Evolutionary conservation across 2,329 filamentous ascomycete genomes (phyloP), one percentile per base, ranked within the genome.

Genomic region (Dendryphion nanum): DNA sequence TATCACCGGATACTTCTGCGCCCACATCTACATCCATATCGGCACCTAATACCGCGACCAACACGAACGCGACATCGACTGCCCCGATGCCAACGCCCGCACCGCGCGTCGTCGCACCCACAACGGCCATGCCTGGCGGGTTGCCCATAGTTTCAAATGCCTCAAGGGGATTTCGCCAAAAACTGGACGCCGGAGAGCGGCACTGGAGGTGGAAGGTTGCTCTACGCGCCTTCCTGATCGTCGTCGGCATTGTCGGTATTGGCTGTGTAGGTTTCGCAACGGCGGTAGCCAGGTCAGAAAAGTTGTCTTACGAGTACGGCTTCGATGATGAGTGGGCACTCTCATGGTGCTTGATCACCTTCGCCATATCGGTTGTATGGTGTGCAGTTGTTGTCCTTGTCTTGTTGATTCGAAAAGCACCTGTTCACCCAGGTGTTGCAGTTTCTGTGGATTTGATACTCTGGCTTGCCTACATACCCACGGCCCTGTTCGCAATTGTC

Each of bases 361-460:
- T 63, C 36, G 33, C 38, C 15, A 31, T 54, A 7, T 59, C 59
- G 8, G 37, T 63, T 23, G n/a, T 63, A 30, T 67, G 57, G 58
- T 53, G 55, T 38, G 7, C 37, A 18, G 42, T 63, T 16, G 16
- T 53, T 18, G 36, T 57, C 13, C 50, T 64, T 30, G 30, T 62
- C 17, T 15, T 53, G 8, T 51, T 53, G 34, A 42, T 38, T 4
- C 34, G 39, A 1, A 52, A 55, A 30, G 44, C 43, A 1, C 53
- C 60, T 7, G 46, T 65, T 2, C 63, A 67, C 38, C 63, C 64
- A 4, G 63, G 63, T 14, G 36, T 47, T 5, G 56, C 53, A 20
- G 63, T 67, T n/a, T 46, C 57, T 8, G 41, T 64, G 32, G 61
- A 67, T 33, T 50, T 67, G 2, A 30, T 67, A 2, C 50, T 67